A percentile compares a stretch with the other conserved stretches of the same genome.
These are phyloP conservation scores for Carallia pectinifolia DNA, from an alignment of 345 rosid species.

Conservation along the genomic window DNA sequence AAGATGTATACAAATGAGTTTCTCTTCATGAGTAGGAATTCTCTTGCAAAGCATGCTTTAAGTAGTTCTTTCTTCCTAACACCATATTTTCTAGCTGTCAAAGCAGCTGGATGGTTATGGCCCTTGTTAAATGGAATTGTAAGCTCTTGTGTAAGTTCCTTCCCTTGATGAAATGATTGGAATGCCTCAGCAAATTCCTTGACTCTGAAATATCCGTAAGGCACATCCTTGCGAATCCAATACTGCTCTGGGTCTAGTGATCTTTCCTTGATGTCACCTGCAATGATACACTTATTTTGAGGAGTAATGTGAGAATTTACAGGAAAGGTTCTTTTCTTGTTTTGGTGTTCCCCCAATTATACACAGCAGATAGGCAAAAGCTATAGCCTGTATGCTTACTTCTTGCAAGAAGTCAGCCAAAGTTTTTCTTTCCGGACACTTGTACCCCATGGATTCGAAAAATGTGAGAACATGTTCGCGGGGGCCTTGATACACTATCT, in stretches of 20 bases:
- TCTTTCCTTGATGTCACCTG: conserved; percentile 74
- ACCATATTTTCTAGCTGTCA: conserved; percentile 46
- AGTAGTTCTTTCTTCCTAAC: conserved; percentile 41
- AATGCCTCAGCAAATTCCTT: conserved; percentile 54
- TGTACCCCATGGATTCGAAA: conserved; percentile 64
- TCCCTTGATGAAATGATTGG: conserved; percentile 38
- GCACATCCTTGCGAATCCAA: conserved; percentile 41
- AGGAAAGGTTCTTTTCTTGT: not conserved
- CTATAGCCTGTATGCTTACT: conserved; percentile 25
- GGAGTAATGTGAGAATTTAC: not conserved
- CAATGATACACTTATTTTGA: not conserved
- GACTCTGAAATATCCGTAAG: conserved; percentile 46
- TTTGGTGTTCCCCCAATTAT: too few relatives aligned
- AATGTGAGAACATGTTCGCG: conserved; percentile 48
- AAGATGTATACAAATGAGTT: conserved; percentile 47
- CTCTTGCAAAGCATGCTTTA: conserved; percentile 50
- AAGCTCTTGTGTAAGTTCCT: conserved; percentile 38
- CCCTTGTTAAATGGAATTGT: conserved; percentile 41
- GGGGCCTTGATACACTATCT: conserved; percentile 61
- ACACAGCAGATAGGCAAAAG: too few relatives aligned
- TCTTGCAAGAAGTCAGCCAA: conserved; percentile 75
- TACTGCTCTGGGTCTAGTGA: too few relatives aligned
- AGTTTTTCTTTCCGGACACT: conserved; percentile 69
- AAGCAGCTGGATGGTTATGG: conserved; percentile 54
- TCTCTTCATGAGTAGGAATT: conserved; percentile 56